Conservation (phyloP, 768 basidiomycete genomes). For the Pisolithus albus region DNA sequence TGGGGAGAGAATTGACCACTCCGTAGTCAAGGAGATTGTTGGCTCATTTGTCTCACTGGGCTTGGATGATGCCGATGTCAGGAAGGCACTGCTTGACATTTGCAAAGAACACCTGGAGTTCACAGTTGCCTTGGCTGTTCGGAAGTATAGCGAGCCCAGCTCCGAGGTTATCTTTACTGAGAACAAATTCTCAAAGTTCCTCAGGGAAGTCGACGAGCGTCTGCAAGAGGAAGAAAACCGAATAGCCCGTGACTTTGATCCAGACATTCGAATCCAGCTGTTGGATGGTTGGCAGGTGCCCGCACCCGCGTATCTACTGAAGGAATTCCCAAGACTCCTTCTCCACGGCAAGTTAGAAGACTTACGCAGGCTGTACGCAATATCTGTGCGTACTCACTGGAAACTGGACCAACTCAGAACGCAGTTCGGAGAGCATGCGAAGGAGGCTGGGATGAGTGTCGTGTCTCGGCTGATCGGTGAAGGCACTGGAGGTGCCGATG, state of each 20-base stretch:
- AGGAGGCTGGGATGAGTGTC: constrained; percentile 76
- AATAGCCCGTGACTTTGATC: constrained; percentile 89
- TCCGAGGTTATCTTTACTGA: constrained; percentile 84
- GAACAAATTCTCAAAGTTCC: constrained; percentile 87
- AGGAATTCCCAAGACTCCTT: constrained; percentile 82
- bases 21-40: constrained; percentile 88
- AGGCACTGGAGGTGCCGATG: constrained; percentile 49
- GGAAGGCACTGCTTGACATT: constrained; percentile 87
- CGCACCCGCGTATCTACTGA: constrained; percentile 83
- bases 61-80: constrained; percentile 77
- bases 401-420: constrained; percentile 87
- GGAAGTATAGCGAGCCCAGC: constrained; percentile 81
- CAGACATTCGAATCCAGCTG: constrained; percentile 76
- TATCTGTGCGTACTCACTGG: constrained; percentile 81
- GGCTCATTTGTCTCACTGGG: constrained; percentile 95
- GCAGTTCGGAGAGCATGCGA: constrained; percentile 94
- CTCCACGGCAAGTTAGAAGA: constrained; percentile 95
- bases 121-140: constrained; percentile 84
- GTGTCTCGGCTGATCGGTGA: constrained; percentile 63
- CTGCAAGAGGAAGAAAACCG: constrained; percentile 92
- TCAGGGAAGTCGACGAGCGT: constrained; percentile 90
- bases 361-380: constrained; percentile 87
- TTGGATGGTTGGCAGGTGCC: constrained; percentile 80
- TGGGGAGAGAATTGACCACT: constrained; percentile 89
- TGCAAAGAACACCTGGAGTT: constrained; percentile 88